Conservation (phyloP, 768 basidiomycete species). For the Piloderma croceum region DNA sequence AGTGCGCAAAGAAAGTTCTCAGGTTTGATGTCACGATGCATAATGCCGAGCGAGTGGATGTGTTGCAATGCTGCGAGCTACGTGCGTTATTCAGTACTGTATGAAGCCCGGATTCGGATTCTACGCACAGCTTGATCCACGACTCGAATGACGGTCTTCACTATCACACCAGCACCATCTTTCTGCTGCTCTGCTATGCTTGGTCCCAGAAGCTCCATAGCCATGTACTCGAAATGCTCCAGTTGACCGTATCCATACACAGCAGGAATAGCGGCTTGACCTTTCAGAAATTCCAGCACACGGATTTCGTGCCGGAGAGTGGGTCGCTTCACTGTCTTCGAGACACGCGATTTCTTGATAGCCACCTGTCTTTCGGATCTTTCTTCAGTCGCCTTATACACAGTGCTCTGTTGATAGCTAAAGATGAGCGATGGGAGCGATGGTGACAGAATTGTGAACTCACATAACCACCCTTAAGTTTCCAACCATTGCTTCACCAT, state of each 20-base stretch:
- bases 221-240: conserved; percentile 32
- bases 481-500: conserved; percentile 8
- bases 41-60: conserved; percentile 26
- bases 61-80: conserved; percentile 26
- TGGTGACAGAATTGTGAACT: too few species aligned
- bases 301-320: conserved; percentile 23
- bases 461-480: too few species aligned
- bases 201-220: conserved; percentile 27
- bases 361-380: conserved; percentile 23
- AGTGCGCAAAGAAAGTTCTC: conserved; percentile 27
- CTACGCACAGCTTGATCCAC: conserved; percentile 20
- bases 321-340: conserved; percentile 25
- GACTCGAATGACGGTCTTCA: conserved; percentile 20
- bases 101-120: neutral
- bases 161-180: conserved; percentile 12
- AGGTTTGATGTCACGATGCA: conserved; percentile 35
- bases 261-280: conserved; percentile 27
- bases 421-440: conserved; percentile 5
- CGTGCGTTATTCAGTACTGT: conserved; percentile 4
- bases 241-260: conserved; percentile 26
- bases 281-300: conserved; percentile 24
- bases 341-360: conserved; percentile 29
- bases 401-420: conserved; percentile 17
- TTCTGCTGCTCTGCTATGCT: conserved; percentile 14
- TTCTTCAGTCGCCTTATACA: conserved; percentile 19